These are phyloP conservation scores for Saccharomyces hybrid DNA, from an alignment of 1,139 yeast species.

Conservation along the genomic window DNA sequence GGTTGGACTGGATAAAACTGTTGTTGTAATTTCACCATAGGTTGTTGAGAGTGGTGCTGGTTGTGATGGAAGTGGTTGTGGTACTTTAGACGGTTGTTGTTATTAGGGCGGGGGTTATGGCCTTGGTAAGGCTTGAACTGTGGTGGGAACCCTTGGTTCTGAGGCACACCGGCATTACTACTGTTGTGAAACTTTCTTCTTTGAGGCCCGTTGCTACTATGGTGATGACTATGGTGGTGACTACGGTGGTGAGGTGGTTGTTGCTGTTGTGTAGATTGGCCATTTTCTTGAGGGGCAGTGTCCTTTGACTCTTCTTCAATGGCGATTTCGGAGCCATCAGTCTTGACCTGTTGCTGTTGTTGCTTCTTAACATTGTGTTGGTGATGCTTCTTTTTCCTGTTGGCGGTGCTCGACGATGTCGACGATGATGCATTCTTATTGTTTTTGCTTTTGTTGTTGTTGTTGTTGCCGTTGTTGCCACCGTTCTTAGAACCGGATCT, in stretches of 20 bases:
- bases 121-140: neutral
- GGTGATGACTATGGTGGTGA: constrained; percentile 4
- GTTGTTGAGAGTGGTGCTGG: constrained; percentile 8
- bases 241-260: constrained; percentile 3
- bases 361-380: constrained; percentile 9
- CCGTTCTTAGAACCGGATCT: neutral
- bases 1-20: constrained; percentile 18
- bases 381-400: constrained; percentile 8
- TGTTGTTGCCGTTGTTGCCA: constrained; percentile 5
- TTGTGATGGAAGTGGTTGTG: constrained; percentile 5
- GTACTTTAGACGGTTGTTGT: constrained; percentile 1
- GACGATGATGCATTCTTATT: constrained; percentile 7
- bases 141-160: neutral
- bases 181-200: constrained; percentile 4
- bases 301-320: neutral
- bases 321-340: neutral
- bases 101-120: neutral
- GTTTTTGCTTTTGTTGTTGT: constrained; percentile 10
- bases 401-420: constrained; percentile 1
- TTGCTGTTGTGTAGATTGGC: neutral
- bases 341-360: neutral
- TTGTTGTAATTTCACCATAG: constrained; percentile 13
- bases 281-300: neutral
- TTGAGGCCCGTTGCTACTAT: constrained; percentile 2
- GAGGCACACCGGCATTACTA: neutral